Percentiles rank a stretch among this genome's conserved stretches.
Evolutionary conservation across 2,329 filamentous ascomycete genomes (phyloP).

Genomic region (Rosellinia necatrix): DNA sequence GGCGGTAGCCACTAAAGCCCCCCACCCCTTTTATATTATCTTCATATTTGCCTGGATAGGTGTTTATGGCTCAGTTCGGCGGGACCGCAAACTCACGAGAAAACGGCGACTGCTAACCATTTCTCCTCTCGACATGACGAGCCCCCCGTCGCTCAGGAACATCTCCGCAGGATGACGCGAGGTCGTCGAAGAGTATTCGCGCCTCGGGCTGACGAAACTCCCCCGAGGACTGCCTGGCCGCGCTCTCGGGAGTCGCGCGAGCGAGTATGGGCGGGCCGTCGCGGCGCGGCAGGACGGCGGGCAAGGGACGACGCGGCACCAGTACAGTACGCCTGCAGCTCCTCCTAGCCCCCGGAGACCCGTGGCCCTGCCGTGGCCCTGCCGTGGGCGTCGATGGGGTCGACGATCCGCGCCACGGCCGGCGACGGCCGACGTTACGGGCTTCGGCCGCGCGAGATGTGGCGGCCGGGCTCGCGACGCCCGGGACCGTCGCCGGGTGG

Average conservation of each 20-base stretch:
- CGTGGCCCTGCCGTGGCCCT: conserved; percentile 9
- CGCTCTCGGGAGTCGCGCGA: conserved; percentile 18
- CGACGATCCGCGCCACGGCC: background rate
- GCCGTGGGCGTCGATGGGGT: conserved; percentile 11
- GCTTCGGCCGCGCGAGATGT: conserved; percentile 15
- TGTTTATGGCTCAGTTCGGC: no score
- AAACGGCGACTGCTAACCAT: background rate
- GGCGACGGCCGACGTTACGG: background rate
- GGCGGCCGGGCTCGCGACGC: background rate
- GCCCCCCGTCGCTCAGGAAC: background rate
- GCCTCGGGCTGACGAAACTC: conserved; percentile 15
- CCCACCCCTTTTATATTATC: background rate
- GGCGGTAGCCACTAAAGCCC: background rate
- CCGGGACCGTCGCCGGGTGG: conserved; percentile 7
- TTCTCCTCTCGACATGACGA: background rate
- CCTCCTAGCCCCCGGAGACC: conserved; percentile 1
- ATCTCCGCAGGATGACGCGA: conserved; percentile 7
- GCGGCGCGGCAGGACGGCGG: background rate
- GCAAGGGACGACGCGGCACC: background rate
- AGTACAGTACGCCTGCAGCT: background rate
- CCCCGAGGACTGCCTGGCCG: conserved; percentile 16
- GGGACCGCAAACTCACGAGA: no score
- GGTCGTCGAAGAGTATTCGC: conserved; percentile 14
- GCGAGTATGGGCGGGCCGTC: conserved; percentile 13
- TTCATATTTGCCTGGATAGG: no score